Evolutionary conservation across 768 basidiomycete genomes (phyloP), one percentile per base, ranked within the genome.

Genomic region (Cyclocybe aegerita): DNA sequence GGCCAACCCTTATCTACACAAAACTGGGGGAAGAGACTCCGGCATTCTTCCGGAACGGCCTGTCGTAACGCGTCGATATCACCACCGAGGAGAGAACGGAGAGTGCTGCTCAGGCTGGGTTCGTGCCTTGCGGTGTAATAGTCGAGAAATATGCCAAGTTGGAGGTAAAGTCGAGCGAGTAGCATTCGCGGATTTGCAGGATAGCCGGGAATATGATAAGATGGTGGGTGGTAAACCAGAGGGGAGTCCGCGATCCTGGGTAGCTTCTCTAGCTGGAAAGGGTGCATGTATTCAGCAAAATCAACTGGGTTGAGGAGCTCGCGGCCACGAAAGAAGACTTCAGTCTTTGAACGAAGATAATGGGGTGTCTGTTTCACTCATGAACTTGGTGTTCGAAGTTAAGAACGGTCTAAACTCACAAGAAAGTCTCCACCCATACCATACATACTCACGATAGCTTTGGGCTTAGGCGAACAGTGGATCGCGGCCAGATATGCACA

Each of bases 151-250:
- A 60, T 61, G 12, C 84, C 86, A 12, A 79, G 68, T 60, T 88
- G 86, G 15, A 84, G 66, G 52, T 81, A 85, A 8, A 86, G 65
- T 4, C 81, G 73, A 10, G 72, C 63, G 38, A 87, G 68, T 12
- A 76, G 68, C 82, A 82, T 83, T 38, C 85, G 78, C 4, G 80
- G 79, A 56, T 84, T 83, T 1, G 81, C 77, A 4, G 85, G 83
- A 56, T 75, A 81, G 10, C 82, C 81, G 0, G 84, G 82, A 2
- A 73, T 81, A 7, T 61, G 66, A 15, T 76, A 70, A 14, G 70
- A 70, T 5, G 62, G 50, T 0, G 76, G 70, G 55, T 79, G 71
- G 53, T 80, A 84, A 6, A 70, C 65, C 7, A 79, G 68, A 0
- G 71, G 63, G 3, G 81, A 83, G 38, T 75, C 76, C 4, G 75